Conservation (phyloP, 768 basidiomycete species). For the Suillus lakei region DNA sequence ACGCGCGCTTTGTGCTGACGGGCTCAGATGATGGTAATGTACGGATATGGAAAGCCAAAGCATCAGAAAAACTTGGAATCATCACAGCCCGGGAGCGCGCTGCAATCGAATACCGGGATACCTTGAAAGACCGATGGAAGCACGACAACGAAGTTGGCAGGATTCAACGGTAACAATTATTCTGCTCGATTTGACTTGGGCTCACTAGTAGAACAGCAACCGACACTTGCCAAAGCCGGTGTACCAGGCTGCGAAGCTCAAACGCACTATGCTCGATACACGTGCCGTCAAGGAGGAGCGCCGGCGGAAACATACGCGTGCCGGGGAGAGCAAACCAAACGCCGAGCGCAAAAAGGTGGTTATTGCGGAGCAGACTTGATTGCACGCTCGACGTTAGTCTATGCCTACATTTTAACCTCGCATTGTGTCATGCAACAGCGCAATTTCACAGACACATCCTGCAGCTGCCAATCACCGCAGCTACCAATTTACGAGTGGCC, state of each 20-base stretch:
- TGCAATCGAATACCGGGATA: slow-evolving; percentile 90
- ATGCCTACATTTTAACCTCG: background rate
- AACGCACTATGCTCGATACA: slow-evolving; percentile 92
- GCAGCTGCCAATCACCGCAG: background rate
- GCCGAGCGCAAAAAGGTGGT: slow-evolving; percentile 91
- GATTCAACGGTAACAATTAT: slow-evolving; percentile 70
- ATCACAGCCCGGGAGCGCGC: slow-evolving; percentile 90
- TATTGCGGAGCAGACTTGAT: slow-evolving; percentile 68
- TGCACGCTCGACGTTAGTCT: slow-evolving; percentile 9
- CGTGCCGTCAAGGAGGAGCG: slow-evolving; percentile 92
- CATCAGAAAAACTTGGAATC: slow-evolving; percentile 90
- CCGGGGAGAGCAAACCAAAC: slow-evolving; percentile 86
- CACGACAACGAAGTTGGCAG: slow-evolving; percentile 80
- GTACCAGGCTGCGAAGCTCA: slow-evolving; percentile 84
- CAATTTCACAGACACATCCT: background rate
- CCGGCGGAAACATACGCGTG: slow-evolving; percentile 85
- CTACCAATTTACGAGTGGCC: background rate
- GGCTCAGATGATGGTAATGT: slow-evolving; percentile 97
- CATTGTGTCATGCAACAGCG: background rate
- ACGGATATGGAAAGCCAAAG: slow-evolving; percentile 93
- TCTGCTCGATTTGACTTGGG: slow-evolving; percentile 1
- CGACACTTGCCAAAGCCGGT: slow-evolving; percentile 92
- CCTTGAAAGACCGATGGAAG: slow-evolving; percentile 88
- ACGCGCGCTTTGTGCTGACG: slow-evolving; percentile 87
- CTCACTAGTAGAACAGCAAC: slow-evolving; percentile 45